Percentiles rank a stretch among this genome's conserved stretches.
phyloP scores from a whole-genome alignment of 2,329 filamentous ascomycete genomes.

The Metarhizium guizhouense region DNA sequence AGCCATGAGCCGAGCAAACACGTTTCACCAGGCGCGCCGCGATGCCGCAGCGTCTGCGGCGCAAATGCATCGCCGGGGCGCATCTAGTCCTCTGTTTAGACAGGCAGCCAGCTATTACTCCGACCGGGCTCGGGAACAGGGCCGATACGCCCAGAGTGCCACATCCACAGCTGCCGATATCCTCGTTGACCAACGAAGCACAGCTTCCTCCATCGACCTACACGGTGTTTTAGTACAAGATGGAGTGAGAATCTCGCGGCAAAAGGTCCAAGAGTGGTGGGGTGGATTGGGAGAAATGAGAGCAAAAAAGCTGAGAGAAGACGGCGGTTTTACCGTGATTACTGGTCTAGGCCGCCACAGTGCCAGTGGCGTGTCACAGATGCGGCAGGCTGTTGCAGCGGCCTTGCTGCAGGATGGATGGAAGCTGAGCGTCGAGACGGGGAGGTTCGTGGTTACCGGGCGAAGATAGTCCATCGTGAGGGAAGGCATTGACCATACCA shows the following conservation, averaged over 20 bases:
- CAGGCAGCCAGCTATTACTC: constrained; percentile 71
- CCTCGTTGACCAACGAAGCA: constrained; percentile 60
- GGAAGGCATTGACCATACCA: neutral
- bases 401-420: constrained; percentile 72
- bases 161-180: constrained; percentile 59
- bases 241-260: constrained; percentile 67
- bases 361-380: constrained; percentile 61
- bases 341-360: constrained; percentile 77
- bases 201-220: constrained; percentile 56
- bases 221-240: constrained; percentile 78
- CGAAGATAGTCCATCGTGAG: constrained; percentile 19
- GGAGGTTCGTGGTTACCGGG: constrained; percentile 63
- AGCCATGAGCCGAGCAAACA: constrained; percentile 18
- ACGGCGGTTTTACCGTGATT: constrained; percentile 58
- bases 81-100: constrained; percentile 64
- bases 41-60: constrained; percentile 28
- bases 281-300: constrained; percentile 56
- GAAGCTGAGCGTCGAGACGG: constrained; percentile 66
- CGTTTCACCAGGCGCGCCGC: constrained; percentile 20
- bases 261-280: constrained; percentile 70
- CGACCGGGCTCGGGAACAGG: constrained; percentile 57
- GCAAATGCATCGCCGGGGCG: constrained; percentile 37
- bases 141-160: constrained; percentile 47
- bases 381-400: constrained; percentile 73
- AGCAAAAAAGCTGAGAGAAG: constrained; percentile 35